Conservation (phyloP, 345 rosid genomes). For the Aquilaria malaccensis region DNA sequence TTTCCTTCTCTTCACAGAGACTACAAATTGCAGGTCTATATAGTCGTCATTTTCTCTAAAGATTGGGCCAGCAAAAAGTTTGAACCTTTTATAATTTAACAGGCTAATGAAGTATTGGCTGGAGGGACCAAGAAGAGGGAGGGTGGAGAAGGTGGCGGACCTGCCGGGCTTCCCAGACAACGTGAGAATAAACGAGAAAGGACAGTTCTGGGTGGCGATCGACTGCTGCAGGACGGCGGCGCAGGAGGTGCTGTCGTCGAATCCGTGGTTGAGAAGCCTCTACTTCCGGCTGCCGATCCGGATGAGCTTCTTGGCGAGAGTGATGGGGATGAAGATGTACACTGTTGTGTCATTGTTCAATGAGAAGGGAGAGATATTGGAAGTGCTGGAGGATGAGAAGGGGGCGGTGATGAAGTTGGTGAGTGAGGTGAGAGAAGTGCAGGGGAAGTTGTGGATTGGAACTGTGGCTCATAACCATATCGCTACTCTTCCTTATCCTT, state of each 20-base stretch:
- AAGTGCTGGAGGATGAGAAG: slow-evolving; percentile 81
- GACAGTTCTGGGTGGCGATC: slow-evolving; percentile 94
- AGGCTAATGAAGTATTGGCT: slow-evolving; percentile 92
- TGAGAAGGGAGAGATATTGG: slow-evolving; percentile 57
- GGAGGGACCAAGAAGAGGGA: slow-evolving; percentile 57
- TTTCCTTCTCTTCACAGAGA: slow-evolving; percentile 82
- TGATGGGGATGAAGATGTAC: slow-evolving; percentile 96
- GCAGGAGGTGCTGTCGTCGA: slow-evolving; percentile 60
- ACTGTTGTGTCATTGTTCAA: slow-evolving; percentile 57
- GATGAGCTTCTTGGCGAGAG: slow-evolving; percentile 58
- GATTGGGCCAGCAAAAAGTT: too few species aligned
- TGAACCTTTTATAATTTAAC: neutral
- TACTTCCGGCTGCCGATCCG: slow-evolving; percentile 69
- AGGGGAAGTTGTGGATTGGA: slow-evolving; percentile 95
- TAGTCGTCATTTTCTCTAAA: neutral
- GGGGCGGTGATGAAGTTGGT: slow-evolving; percentile 89
- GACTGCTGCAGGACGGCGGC: slow-evolving; percentile 87
- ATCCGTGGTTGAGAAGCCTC: slow-evolving; percentile 76
- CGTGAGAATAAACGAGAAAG: slow-evolving; percentile 67
- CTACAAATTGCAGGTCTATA: slow-evolving; percentile 84
- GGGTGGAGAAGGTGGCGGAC: slow-evolving; percentile 42
- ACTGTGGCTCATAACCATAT: slow-evolving; percentile 97
- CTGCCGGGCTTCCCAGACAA: slow-evolving; percentile 98
- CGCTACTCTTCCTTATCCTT: slow-evolving; percentile 69
- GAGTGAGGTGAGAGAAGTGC: slow-evolving; percentile 81